Conservation (phyloP, 202 grass and related monocot genomes). For the Musa balbisiana region DNA sequence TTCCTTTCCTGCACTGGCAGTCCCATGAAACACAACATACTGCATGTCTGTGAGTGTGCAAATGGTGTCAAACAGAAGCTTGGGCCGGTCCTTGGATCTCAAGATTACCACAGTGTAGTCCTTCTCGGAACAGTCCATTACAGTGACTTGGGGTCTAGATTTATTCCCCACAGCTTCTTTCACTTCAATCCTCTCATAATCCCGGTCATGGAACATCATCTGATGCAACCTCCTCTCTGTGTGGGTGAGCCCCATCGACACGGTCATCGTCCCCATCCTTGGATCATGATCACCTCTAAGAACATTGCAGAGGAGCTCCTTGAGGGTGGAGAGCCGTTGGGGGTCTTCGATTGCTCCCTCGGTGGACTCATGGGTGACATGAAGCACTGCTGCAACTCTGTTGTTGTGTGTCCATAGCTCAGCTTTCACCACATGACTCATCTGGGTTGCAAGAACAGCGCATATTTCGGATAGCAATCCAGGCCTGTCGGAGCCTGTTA, state of each 20-base stretch:
- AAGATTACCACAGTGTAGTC: not conserved
- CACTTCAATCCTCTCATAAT: not conserved
- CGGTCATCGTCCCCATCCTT: not conserved
- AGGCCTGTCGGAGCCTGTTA: not conserved
- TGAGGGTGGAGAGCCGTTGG: not conserved
- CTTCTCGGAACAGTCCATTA: not conserved
- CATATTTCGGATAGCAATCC: conserved; percentile 10
- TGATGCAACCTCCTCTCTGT: conserved; percentile 3
- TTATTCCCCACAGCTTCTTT: not conserved
- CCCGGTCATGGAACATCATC: conserved; percentile 7
- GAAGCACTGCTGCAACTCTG: conserved; percentile 3
- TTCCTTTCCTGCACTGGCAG: not conserved
- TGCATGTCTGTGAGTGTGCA: conserved; percentile 7
- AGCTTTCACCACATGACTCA: conserved; percentile 5
- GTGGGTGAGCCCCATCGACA: not conserved
- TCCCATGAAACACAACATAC: conserved; percentile 6
- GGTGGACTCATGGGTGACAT: not conserved
- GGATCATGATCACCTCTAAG: conserved; percentile 2
- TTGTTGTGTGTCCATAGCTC: conserved; percentile 15
- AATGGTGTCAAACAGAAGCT: conserved; percentile 6
- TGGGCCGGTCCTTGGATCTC: not conserved
- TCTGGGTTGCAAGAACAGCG: not conserved
- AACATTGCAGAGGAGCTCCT: conserved; percentile 4
- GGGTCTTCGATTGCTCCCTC: not conserved
- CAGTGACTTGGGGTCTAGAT: not conserved